Evolutionary conservation across 306 rosid genomes (phyloP).

Genomic region (Sindora glabra): DNA sequence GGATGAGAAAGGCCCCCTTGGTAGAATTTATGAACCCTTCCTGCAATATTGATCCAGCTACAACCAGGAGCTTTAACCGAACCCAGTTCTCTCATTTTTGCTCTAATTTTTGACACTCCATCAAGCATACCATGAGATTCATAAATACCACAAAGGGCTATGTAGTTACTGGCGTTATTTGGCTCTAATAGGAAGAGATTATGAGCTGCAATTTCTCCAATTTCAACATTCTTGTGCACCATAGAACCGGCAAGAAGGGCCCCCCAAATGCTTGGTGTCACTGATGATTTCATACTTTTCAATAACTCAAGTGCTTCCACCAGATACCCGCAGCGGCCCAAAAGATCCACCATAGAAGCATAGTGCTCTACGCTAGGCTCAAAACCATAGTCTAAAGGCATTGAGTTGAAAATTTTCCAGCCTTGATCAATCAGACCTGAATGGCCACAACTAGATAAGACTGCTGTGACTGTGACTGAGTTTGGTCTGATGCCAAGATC

Average conservation of each 20-base stretch:
- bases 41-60: slow-evolving; percentile 53
- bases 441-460: slow-evolving; percentile 65
- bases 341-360: slow-evolving; percentile 67
- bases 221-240: slow-evolving; percentile 52
- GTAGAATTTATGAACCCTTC: slow-evolving; percentile 36
- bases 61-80: slow-evolving; percentile 58
- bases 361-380: slow-evolving; percentile 59
- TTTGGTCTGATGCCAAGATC: slow-evolving; percentile 44
- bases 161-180: slow-evolving; percentile 52
- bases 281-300: slow-evolving; percentile 23
- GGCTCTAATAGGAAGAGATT: slow-evolving; percentile 62
- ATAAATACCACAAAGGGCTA: slow-evolving; percentile 52
- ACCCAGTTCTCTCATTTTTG: slow-evolving; percentile 44
- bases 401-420: slow-evolving; percentile 40
- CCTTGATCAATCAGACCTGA: slow-evolving; percentile 55
- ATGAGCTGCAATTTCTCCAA: slow-evolving; percentile 66
- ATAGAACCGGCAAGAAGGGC: slow-evolving; percentile 68
- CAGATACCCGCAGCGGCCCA: slow-evolving; percentile 54
- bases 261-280: slow-evolving; percentile 64
- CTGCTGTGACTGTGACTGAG: slow-evolving; percentile 45
- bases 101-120: slow-evolving; percentile 29
- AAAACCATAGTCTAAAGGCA: slow-evolving; percentile 31
- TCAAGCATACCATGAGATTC: slow-evolving; percentile 29
- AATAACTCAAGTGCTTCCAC: slow-evolving; percentile 46
- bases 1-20: slow-evolving; percentile 46